A percentile compares a stretch with the other conserved stretches of the same genome.
These are phyloP conservation scores for Alternaria triticimaculans DNA, from an alignment of 2,329 filamentous ascomycete genomes.

Conservation along the genomic window DNA sequence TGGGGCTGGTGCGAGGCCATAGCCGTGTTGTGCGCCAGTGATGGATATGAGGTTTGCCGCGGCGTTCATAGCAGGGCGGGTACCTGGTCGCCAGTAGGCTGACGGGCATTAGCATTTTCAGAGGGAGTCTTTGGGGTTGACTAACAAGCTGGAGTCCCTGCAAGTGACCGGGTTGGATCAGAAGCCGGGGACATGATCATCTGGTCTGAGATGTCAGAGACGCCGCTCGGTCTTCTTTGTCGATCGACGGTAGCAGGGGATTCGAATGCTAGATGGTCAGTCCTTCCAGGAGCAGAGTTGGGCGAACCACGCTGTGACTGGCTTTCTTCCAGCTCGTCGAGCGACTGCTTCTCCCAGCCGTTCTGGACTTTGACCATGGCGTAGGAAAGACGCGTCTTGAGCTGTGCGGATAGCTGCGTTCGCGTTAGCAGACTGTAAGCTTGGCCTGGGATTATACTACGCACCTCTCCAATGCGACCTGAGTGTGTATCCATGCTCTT, in stretches of 20 bases:
- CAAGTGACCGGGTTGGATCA: conserved; percentile 31
- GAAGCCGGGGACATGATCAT: conserved; percentile 44
- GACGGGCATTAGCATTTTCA: neutral
- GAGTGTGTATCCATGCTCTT: conserved; percentile 72
- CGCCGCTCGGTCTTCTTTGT: conserved; percentile 43
- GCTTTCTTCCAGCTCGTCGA: conserved; percentile 78
- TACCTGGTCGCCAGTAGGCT: conserved; percentile 40
- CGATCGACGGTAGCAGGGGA: conserved; percentile 37
- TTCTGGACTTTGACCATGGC: conserved; percentile 91
- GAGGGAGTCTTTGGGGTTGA: neutral
- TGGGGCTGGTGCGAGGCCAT: conserved; percentile 42
- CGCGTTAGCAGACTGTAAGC: conserved; percentile 31
- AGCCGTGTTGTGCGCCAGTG: conserved; percentile 29
- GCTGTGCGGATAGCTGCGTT: conserved; percentile 73
- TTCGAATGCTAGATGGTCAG: conserved; percentile 36
- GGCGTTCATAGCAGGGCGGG: conserved; percentile 36
- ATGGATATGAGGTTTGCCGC: conserved; percentile 39
- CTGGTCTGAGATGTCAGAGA: conserved; percentile 46
- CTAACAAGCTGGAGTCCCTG: conserved; percentile 33
- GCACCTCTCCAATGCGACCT: conserved; percentile 80
- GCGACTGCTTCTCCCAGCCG: conserved; percentile 80
- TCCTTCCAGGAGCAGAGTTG: conserved; percentile 62
- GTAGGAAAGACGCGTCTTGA: conserved; percentile 85
- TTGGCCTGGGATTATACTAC: conserved; percentile 32
- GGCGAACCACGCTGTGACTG: conserved; percentile 73